Conservation (phyloP, 495 filamentous ascomycete species). For the Hypoxylon trugodes region DNA sequence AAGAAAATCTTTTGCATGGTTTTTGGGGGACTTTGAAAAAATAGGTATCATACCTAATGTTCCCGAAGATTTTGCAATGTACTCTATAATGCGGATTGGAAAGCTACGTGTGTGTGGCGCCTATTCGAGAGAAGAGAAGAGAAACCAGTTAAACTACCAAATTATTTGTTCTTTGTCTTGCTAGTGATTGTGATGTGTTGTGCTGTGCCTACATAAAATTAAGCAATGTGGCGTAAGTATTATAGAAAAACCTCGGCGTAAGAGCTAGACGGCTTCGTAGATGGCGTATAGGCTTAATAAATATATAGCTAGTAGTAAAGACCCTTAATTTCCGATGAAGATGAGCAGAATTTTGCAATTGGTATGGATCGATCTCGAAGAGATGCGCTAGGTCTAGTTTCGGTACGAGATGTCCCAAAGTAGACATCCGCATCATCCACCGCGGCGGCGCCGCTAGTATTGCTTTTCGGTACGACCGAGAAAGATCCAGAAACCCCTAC, state of each 20-base stretch:
- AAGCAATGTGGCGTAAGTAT: too few relatives aligned
- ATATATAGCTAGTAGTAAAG: too few relatives aligned
- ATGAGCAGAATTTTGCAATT: too few relatives aligned
- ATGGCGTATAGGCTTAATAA: too few relatives aligned
- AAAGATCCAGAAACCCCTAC: conserved; percentile 12
- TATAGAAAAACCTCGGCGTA: too few relatives aligned
- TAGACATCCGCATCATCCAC: conserved; percentile 1
- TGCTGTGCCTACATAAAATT: too few relatives aligned
- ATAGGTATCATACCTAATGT: conserved; percentile 2
- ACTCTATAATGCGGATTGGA: conserved; percentile 27
- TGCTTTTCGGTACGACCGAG: conserved; percentile 7
- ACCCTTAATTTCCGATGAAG: too few relatives aligned
- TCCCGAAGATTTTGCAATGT: conserved; percentile 7
- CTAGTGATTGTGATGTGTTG: not conserved
- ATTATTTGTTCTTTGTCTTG: not conserved
- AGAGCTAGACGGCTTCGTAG: too few relatives aligned
- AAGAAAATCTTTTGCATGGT: too few relatives aligned
- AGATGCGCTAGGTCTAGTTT: not conserved
- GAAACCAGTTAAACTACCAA: not conserved
- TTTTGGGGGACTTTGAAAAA: not conserved
- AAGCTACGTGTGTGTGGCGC: conserved; percentile 5
- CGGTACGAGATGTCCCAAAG: not conserved
- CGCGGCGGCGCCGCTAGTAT: conserved; percentile 11
- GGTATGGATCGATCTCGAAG: not conserved
- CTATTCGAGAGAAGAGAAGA: conserved; percentile 7